These are phyloP conservation scores for Primulina tabacum DNA, from an alignment of 257 asterid species.

Conservation along the genomic window DNA sequence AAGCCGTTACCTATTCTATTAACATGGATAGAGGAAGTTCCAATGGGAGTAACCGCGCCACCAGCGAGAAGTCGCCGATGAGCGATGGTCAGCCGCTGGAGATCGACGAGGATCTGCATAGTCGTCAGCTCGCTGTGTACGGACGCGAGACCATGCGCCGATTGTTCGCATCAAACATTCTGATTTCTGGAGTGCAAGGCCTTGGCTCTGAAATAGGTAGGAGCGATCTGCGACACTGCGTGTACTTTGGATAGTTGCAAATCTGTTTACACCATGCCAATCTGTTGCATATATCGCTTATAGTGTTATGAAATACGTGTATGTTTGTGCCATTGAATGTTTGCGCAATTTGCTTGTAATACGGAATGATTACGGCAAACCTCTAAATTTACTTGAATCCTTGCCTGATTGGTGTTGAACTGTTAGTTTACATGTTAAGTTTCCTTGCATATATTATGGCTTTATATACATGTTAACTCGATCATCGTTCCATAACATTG, in stretches of 20 bases:
- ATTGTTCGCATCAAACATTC: constrained; percentile 43
- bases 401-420: neutral
- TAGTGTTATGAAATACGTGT: neutral
- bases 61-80: constrained; percentile 18
- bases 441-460: constrained; percentile 10
- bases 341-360: no score
- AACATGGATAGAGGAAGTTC: constrained; percentile 27
- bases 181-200: constrained; percentile 46
- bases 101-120: constrained; percentile 38
- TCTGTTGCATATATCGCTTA: neutral
- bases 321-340: neutral
- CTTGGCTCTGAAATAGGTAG: constrained; percentile 45
- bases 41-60: neutral
- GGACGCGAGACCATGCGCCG: constrained; percentile 49
- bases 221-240: neutral
- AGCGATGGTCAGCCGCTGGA: constrained; percentile 17
- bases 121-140: constrained; percentile 36
- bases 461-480: neutral
- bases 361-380: neutral
- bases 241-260: neutral
- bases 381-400: neutral
- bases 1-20: constrained; percentile 17
- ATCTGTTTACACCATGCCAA: neutral
- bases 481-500: neutral
- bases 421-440: neutral